Evolutionary conservation across 495 filamentous ascomycete genomes (phyloP).

Genomic region (Entonaema liquescens): DNA sequence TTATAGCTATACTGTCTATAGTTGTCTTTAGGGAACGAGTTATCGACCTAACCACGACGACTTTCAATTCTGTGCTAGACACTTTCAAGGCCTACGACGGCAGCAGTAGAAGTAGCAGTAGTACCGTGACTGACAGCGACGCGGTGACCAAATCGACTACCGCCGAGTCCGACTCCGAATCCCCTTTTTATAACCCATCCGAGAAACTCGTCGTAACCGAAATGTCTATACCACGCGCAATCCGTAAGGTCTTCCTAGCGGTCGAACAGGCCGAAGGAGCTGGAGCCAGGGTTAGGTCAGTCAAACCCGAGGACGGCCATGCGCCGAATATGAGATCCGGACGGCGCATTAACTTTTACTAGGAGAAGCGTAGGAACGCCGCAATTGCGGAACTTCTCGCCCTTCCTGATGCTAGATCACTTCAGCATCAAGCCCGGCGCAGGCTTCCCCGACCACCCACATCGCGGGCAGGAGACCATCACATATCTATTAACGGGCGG

Average conservation of each 20-base stretch:
- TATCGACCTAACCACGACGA: conserved; percentile 37
- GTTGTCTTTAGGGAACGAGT: conserved; percentile 46
- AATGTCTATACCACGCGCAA: conserved; percentile 76
- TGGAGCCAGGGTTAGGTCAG: conserved; percentile 2
- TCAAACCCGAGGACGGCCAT: background rate
- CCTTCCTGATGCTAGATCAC: conserved; percentile 98
- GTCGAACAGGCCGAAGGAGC: conserved; percentile 69
- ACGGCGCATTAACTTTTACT: conserved; percentile 26
- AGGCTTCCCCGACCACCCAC: conserved; percentile 83
- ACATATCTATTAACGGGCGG: conserved; percentile 87
- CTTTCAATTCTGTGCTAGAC: conserved; percentile 31
- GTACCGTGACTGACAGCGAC: conserved; percentile 8
- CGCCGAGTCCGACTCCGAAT: conserved; percentile 21
- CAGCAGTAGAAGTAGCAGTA: conserved; percentile 13
- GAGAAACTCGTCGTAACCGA: conserved; percentile 47
- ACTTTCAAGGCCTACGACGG: conserved; percentile 26
- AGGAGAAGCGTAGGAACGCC: conserved; percentile 86
- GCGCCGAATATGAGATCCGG: background rate
- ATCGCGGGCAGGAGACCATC: conserved; percentile 60
- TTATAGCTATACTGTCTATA: conserved; percentile 52
- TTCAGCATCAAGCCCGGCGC: conserved; percentile 82
- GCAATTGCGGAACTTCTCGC: conserved; percentile 84
- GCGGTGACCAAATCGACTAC: conserved; percentile 22
- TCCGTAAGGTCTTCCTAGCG: conserved; percentile 83
- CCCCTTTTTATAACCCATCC: conserved; percentile 41